A percentile compares a stretch with the other conserved stretches of the same genome.
Evolutionary conservation across 345 rosid genomes (phyloP).

Genomic region (Xanthoceras sorbifolium): DNA sequence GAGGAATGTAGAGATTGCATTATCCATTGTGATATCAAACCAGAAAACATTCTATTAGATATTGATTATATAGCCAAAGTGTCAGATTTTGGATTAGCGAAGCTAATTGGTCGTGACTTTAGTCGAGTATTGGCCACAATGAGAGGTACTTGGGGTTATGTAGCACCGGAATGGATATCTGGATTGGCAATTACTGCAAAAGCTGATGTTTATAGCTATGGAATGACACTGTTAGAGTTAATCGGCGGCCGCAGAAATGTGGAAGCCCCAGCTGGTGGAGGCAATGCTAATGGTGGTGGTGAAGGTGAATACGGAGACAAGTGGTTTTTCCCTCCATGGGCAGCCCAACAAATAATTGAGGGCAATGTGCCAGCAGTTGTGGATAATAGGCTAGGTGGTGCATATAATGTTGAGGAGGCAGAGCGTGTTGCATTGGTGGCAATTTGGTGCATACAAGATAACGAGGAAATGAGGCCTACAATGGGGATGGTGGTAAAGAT

Average conservation of each 20-base stretch:
- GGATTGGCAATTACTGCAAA: slow-evolving; percentile 63
- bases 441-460: slow-evolving; percentile 80
- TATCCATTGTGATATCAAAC: slow-evolving; percentile 64
- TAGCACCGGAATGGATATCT: slow-evolving; percentile 72
- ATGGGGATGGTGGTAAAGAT: slow-evolving; percentile 72
- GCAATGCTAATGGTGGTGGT: slow-evolving; percentile 18
- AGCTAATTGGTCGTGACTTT: slow-evolving; percentile 61
- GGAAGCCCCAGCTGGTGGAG: slow-evolving; percentile 39
- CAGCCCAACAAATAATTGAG: slow-evolving; percentile 65
- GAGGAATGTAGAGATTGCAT: slow-evolving; percentile 72
- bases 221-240: slow-evolving; percentile 65
- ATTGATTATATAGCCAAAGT: slow-evolving; percentile 49
- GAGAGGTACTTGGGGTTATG: slow-evolving; percentile 71
- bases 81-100: slow-evolving; percentile 63
- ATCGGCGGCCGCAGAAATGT: slow-evolving; percentile 76
- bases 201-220: slow-evolving; percentile 76
- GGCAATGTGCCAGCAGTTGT: slow-evolving; percentile 53
- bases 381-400: slow-evolving; percentile 47
- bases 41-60: slow-evolving; percentile 63
- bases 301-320: slow-evolving; percentile 40
- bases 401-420: slow-evolving; percentile 53
- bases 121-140: slow-evolving; percentile 60
- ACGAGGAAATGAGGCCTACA: slow-evolving; percentile 62
- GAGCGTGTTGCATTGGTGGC: slow-evolving; percentile 64
- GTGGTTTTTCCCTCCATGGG: slow-evolving; percentile 96